Conservation (phyloP, 805 yeast genomes). For the Kodamaea leandrae region DNA sequence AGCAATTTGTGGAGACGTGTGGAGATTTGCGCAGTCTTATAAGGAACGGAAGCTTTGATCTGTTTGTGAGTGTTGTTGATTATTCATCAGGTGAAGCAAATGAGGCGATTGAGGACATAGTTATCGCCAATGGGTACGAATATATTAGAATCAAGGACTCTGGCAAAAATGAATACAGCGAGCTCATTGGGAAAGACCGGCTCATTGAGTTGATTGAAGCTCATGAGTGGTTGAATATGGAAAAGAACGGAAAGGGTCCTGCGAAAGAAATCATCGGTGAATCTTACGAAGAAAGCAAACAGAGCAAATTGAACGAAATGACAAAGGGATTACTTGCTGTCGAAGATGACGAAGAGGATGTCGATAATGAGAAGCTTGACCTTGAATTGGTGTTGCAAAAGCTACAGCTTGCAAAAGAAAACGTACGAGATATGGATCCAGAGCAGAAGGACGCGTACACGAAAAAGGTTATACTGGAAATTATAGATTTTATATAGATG, state of each 20-base stretch:
- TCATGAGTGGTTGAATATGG: conserved; percentile 44
- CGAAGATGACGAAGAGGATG: conserved; percentile 12
- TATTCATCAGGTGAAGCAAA: not conserved
- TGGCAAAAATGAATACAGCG: conserved; percentile 43
- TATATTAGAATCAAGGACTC: conserved; percentile 32
- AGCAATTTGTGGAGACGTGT: conserved; percentile 12
- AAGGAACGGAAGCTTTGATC: not conserved
- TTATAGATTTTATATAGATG: conserved; percentile 35
- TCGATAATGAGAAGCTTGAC: conserved; percentile 20
- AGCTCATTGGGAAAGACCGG: conserved; percentile 42
- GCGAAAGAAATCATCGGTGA: no score
- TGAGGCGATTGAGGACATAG: conserved; percentile 38
- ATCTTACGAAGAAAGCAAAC: conserved; percentile 21
- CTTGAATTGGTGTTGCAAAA: conserved; percentile 32
- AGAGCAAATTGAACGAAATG: conserved; percentile 25
- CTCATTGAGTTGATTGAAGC: conserved; percentile 47
- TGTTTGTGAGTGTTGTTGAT: conserved; percentile 10
- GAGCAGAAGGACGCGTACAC: conserved; percentile 33
- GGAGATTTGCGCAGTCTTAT: conserved; percentile 2
- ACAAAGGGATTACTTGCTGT: conserved; percentile 25
- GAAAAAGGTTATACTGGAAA: conserved; percentile 35
- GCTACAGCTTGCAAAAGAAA: conserved; percentile 34
- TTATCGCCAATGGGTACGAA: conserved; percentile 41
- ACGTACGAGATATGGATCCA: conserved; percentile 22
- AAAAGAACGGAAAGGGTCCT: no score